These are phyloP conservation scores for Colletotrichum navitas DNA, from an alignment of 2,329 filamentous ascomycete genomes.

Conservation along the genomic window DNA sequence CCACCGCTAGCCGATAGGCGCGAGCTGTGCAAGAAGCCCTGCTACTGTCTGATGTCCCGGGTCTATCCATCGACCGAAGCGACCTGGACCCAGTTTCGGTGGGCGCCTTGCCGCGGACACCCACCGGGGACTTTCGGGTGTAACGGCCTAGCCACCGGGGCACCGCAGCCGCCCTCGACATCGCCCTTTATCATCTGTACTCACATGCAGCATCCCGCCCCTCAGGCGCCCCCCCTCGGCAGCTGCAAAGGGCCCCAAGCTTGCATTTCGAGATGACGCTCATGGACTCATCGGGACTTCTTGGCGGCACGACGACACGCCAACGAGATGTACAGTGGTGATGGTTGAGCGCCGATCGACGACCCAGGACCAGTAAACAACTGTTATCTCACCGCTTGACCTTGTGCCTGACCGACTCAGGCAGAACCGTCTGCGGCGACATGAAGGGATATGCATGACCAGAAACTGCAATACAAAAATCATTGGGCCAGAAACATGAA, in stretches of 20 bases:
- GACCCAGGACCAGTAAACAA: slow-evolving; percentile 9
- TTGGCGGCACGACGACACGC: slow-evolving; percentile 12
- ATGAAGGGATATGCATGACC: background rate
- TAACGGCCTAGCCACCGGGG: slow-evolving; percentile 16
- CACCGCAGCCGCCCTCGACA: background rate
- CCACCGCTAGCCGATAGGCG: slow-evolving; percentile 1
- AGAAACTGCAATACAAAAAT: background rate
- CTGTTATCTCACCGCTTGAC: slow-evolving; percentile 23
- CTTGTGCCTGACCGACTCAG: slow-evolving; percentile 18
- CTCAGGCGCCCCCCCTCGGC: background rate
- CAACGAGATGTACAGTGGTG: background rate
- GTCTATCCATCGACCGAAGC: background rate
- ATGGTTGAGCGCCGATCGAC: background rate
- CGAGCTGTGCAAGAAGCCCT: background rate
- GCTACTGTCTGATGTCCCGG: background rate
- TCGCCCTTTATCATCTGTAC: slow-evolving; percentile 29
- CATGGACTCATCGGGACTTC: slow-evolving; percentile 2
- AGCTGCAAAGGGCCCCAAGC: background rate
- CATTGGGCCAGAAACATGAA: background rate
- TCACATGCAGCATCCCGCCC: slow-evolving; percentile 22
- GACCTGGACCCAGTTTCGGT: slow-evolving; percentile 26
- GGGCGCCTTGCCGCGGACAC: slow-evolving; percentile 32
- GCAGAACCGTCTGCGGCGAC: background rate
- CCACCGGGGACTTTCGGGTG: slow-evolving; percentile 20
- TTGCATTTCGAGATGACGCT: slow-evolving; percentile 2